Conservation (phyloP, 2,329 filamentous ascomycete species). For the Colletotrichum caudatum region DNA sequence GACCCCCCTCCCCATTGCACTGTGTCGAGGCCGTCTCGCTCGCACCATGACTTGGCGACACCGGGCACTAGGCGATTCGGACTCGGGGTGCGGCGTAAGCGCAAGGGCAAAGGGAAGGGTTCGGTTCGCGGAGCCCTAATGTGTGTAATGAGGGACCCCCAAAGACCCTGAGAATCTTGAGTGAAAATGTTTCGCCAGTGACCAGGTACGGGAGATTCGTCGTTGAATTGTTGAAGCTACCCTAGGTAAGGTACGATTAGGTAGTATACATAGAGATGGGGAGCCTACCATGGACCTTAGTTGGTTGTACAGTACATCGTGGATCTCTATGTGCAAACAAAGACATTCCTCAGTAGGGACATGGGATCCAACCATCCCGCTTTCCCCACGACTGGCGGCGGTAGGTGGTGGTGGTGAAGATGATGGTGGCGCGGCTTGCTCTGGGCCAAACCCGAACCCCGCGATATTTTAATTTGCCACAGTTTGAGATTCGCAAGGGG, state of each 20-base stretch:
- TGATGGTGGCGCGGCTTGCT: neutral
- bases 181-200: neutral
- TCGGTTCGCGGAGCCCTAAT: conserved; percentile 38
- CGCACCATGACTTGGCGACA: conserved; percentile 22
- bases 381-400: neutral
- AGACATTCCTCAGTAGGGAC: neutral
- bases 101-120: conserved; percentile 15
- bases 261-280: no score
- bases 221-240: neutral
- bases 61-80: conserved; percentile 28
- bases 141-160: conserved; percentile 21
- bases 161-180: conserved; percentile 23
- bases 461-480: conserved; percentile 38
- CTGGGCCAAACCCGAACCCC: conserved; percentile 19
- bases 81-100: conserved; percentile 14
- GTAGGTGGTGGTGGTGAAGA: neutral
- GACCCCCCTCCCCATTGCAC: neutral
- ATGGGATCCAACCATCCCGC: conserved; percentile 5
- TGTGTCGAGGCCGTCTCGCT: conserved; percentile 1
- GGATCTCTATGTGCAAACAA: neutral
- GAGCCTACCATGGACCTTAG: no score
- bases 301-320: no score
- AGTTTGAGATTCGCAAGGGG: conserved; percentile 34
- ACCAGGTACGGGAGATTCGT: neutral
- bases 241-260: no score